Evolutionary conservation across 495 filamentous ascomycete species (phyloP), one percentile per base, ranked within the genome.

Genomic region (Xylaria bambusicola): DNA sequence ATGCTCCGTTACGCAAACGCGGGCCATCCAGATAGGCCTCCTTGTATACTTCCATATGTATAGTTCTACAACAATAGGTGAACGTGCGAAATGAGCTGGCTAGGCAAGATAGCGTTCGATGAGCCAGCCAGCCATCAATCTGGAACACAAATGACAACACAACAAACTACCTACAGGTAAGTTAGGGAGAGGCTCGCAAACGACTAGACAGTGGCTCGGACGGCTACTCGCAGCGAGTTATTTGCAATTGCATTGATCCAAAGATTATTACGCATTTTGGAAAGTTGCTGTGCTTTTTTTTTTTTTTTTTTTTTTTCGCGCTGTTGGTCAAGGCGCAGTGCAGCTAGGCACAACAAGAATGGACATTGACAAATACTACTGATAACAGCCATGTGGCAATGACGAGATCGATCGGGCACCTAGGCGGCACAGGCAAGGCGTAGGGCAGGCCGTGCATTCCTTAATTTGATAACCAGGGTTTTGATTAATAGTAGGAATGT

Each of bases 1-100:
- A 35, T 38, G 18, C 41, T 17, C 17, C 44, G 54, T 40, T 56
- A 27, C 54, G 33, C 54, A 48, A 40, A 13, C 13, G 50, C 29
- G 15, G 7, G 15, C 6, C 15, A 38, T 15, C n/a, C n/a, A n/a
- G n/a, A n/a, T n/a, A n/a, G n/a, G n/a, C n/a, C n/a, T 33, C 29
- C 10, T 33, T 10, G 5, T 10, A 5, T 10, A 33, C 29, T 33
- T 33, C 5, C 29, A 5, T 5, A 33, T 33, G 5, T 33, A 10
- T 33, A 33, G 29, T 5, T 5, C n/a, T 35, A 6, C 17, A 38
- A 38, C n/a, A 13, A 35, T 40, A 12, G 21, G 29, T 50, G 15
- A 36, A 18, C n/a, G 7, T 23, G 48, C 12, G 36, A 38, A 13
- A 8, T 15, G 13, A 13, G 36, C 36, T 3, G 15, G 6, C 3